These are phyloP conservation scores for Sinapis alba DNA, from an alignment of 441 rosid species.

Conservation along the genomic window DNA sequence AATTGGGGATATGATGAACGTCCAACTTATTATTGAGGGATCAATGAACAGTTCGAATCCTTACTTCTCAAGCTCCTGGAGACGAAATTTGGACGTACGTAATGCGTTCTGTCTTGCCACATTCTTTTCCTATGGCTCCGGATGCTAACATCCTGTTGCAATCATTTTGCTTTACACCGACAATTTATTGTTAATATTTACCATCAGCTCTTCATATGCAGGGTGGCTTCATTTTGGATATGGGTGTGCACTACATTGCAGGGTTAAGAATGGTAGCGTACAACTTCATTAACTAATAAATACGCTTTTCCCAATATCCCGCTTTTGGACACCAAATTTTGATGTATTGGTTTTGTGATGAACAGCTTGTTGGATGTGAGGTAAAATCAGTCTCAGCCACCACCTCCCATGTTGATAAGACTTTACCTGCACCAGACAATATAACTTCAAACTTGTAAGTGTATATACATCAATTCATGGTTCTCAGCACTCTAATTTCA, in stretches of 20 bases:
- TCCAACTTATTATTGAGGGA: conserved; percentile 92
- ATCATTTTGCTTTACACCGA: neutral
- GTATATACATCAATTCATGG: neutral
- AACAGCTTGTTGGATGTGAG: conserved; percentile 94
- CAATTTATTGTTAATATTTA: neutral
- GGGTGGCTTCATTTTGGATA: conserved; percentile 98
- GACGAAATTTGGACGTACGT: conserved; percentile 78
- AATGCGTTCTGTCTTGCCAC: neutral
- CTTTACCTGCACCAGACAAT: conserved; percentile 88
- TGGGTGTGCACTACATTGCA: conserved; percentile 98
- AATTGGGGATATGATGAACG: conserved; percentile 88
- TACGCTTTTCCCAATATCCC: conserved; percentile 1
- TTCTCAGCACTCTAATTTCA: conserved; percentile 17
- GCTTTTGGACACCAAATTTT: conserved; percentile 8
- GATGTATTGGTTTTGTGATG: conserved; percentile 39
- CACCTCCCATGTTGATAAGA: conserved; percentile 75
- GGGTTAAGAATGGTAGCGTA: conserved; percentile 89
- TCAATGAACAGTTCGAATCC: conserved; percentile 97
- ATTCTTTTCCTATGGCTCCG: conserved; percentile 12
- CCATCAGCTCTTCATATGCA: conserved; percentile 39
- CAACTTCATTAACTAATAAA: conserved; percentile 27
- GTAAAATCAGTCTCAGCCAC: conserved; percentile 73
- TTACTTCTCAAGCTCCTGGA: conserved; percentile 96
- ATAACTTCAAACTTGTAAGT: conserved; percentile 89
- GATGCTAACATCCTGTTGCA: conserved; percentile 3